Evolutionary conservation across 352 stramenopile species (phyloP), one percentile per base, ranked within the genome.

Genomic region (Phytophthora constricta): DNA sequence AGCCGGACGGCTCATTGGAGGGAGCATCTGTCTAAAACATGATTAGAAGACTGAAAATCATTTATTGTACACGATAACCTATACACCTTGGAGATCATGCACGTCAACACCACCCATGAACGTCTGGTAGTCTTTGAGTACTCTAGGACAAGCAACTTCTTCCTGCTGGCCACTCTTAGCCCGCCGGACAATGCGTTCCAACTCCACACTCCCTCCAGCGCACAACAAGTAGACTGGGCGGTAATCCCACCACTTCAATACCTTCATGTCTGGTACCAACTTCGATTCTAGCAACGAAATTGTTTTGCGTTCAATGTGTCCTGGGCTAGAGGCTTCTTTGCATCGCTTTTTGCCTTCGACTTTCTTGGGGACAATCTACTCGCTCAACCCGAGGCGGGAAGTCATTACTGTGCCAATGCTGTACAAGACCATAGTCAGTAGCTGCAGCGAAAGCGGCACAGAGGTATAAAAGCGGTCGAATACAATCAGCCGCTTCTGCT

Each of bases 351-450:
- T 20, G 4, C 37, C 37, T 45, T 34, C 37, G 8, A 37, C 17
- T n/a, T 60, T 50, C 25, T 45, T 27, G 0, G 42, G 43, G 13
- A 62, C 23, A 25, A 62, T 53, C 4, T 4, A 8, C 3, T 43
- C 3, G n/a, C 41, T 53, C n/a, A 62, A 25, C 2, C 42, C 54
- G 4, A 33, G 14, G 3, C 31, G 45, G 45, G 39, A 39, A 14
- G 31, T 43, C 46, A 58, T 65, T 8, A 65, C 34, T 4, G 57
- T 49, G 0, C 45, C 57, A 3, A 58, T 41, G 46, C 22, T 57
- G 14, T 65, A 65, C 16, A 58, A 52, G 2, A 10, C 28, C 33
- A 65, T 65, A 1, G 27, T 33, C 8, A 65, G 45, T n/a, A 55
- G 16, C 27, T 65, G 46, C 45, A 65, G 50, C 4, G 57, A 19